These are phyloP conservation scores for Fusarium musae DNA, from an alignment of 2,329 filamentous ascomycete genomes.

Conservation along the genomic window DNA sequence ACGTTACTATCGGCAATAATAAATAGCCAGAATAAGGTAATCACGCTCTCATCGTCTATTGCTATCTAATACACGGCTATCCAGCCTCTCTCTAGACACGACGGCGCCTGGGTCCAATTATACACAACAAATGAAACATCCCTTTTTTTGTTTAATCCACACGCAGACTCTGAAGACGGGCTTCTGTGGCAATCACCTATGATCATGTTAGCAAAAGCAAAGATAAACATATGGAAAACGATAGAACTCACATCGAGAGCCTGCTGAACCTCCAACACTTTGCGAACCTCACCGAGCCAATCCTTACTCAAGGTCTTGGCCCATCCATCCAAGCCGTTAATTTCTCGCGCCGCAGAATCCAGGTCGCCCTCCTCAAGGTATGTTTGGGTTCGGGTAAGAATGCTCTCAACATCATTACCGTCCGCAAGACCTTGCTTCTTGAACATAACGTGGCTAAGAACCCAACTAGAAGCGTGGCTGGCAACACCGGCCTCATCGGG, in stretches of 20 bases:
- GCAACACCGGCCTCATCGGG: slow-evolving; percentile 95
- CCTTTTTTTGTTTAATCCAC: slow-evolving; percentile 69
- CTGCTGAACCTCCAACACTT: slow-evolving; percentile 94
- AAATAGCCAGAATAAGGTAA: slow-evolving; percentile 26
- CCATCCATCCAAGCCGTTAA: slow-evolving; percentile 94
- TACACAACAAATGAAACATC: slow-evolving; percentile 51
- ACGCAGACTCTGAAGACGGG: slow-evolving; percentile 85
- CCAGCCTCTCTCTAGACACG: slow-evolving; percentile 44
- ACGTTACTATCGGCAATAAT: neutral
- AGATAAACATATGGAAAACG: neutral
- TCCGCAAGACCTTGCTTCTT: slow-evolving; percentile 88
- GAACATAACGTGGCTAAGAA: slow-evolving; percentile 95
- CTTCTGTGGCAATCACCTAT: slow-evolving; percentile 89
- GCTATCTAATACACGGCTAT: slow-evolving; percentile 52
- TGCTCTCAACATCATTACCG: slow-evolving; percentile 92
- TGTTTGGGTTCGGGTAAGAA: slow-evolving; percentile 88
- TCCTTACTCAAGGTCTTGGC: slow-evolving; percentile 94
- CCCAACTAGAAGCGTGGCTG: slow-evolving; percentile 88
- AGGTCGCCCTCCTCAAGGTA: slow-evolving; percentile 92
- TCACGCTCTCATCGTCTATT: slow-evolving; percentile 48
- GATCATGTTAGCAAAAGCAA: slow-evolving; percentile 29
- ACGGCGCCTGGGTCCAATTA: slow-evolving; percentile 45
- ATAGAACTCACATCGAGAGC: slow-evolving; percentile 83
- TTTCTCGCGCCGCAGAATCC: slow-evolving; percentile 90
- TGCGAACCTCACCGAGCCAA: slow-evolving; percentile 90